Evolutionary conservation across 2,329 filamentous ascomycete species (phyloP).

Genomic region (Knoxdaviesia capensis): DNA sequence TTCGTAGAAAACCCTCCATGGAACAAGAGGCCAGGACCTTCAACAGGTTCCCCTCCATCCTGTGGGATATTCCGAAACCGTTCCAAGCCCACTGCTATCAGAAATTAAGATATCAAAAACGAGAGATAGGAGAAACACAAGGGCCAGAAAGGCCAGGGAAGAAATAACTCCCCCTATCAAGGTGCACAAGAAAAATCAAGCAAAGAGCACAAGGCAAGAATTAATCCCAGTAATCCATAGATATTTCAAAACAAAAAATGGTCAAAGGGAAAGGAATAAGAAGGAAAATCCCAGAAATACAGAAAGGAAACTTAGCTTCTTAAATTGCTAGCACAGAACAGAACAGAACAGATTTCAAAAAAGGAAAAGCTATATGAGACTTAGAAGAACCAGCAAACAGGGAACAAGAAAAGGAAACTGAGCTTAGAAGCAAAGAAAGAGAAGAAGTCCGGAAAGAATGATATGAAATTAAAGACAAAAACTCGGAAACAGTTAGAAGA

Average conservation of each 20-base stretch:
- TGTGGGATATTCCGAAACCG: too few species aligned
- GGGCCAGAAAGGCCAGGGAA: background rate
- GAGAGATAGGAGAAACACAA: constrained; percentile 1
- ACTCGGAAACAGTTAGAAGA: background rate
- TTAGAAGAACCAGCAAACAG: constrained; percentile 1
- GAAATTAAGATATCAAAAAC: background rate
- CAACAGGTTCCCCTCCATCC: too few species aligned
- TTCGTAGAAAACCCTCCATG: too few species aligned
- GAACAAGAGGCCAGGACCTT: too few species aligned
- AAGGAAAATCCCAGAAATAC: background rate
- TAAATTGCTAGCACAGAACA: background rate
- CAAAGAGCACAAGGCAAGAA: background rate
- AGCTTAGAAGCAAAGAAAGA: constrained; percentile 5
- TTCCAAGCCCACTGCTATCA: too few species aligned
- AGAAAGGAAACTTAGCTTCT: background rate
- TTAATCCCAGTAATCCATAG: constrained; percentile 1
- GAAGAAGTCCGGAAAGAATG: constrained; percentile 1
- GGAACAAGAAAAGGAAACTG: constrained; percentile 4
- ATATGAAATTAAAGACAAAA: constrained; percentile 3
- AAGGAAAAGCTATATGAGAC: constrained; percentile 1
- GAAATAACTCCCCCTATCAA: background rate
- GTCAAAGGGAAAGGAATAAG: background rate
- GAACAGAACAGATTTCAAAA: background rate
- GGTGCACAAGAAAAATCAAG: background rate
- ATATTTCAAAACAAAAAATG: background rate